Evolutionary conservation across 2,329 filamentous ascomycete genomes (phyloP).

Genomic region (Endoconidiophora laricicola): DNA sequence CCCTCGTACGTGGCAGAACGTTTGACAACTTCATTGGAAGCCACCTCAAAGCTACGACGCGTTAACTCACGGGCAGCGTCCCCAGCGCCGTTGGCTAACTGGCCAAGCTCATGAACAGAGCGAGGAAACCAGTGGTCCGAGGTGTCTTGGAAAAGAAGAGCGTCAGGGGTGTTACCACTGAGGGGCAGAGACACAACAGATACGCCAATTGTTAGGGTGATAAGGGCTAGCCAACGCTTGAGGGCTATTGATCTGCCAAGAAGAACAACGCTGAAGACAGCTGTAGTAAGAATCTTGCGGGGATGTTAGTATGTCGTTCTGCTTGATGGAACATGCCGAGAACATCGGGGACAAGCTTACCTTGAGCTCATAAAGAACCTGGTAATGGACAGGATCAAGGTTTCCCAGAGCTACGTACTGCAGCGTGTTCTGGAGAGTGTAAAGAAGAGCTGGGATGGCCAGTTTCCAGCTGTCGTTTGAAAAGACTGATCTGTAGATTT

Average conservation of each 20-base stretch:
- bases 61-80: constrained; percentile 35
- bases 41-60: constrained; percentile 26
- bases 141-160: constrained; percentile 46
- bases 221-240: constrained; percentile 64
- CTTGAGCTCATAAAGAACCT: constrained; percentile 86
- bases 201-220: constrained; percentile 67
- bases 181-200: constrained; percentile 70
- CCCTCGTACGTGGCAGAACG: constrained; percentile 83
- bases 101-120: constrained; percentile 60
- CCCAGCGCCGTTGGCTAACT: constrained; percentile 30
- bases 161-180: constrained; percentile 33
- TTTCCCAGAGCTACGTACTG: constrained; percentile 88
- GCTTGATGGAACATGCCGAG: neutral
- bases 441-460: constrained; percentile 72
- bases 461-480: constrained; percentile 89
- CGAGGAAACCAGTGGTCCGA: constrained; percentile 57
- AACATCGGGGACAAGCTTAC: constrained; percentile 20
- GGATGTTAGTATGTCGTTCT: neutral
- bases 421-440: constrained; percentile 83
- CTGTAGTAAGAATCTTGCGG: constrained; percentile 61
- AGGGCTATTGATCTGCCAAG: constrained; percentile 52
- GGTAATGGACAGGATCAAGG: constrained; percentile 80
- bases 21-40: constrained; percentile 24
- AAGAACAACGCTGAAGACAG: constrained; percentile 68
- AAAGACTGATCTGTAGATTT: constrained; percentile 68